Percentiles rank a stretch among this genome's conserved stretches.
Evolutionary conservation across 2,329 filamentous ascomycete genomes (phyloP).

Genomic region (Mycogone perniciosa): DNA sequence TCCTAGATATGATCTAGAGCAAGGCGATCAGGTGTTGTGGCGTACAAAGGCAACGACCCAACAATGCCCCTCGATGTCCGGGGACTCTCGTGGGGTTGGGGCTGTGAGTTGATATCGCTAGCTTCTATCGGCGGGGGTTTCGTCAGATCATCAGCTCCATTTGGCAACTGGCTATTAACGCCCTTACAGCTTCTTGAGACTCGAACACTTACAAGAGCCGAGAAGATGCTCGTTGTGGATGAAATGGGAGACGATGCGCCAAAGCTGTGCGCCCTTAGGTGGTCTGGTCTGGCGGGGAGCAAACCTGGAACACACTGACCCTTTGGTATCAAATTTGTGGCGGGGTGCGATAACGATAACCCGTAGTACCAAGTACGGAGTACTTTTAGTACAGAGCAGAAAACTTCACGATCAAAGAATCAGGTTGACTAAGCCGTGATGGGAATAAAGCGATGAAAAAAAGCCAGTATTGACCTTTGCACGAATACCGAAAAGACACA

Average conservation of each 20-base stretch:
- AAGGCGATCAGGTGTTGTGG: neutral
- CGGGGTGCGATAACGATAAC: slow-evolving; percentile 37
- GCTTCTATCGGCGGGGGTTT: neutral
- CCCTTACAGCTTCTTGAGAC: neutral
- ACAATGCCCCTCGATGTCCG: neutral
- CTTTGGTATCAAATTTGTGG: slow-evolving; percentile 17
- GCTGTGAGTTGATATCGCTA: neutral
- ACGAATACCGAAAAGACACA: too few relatives aligned
- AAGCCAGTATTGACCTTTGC: too few relatives aligned
- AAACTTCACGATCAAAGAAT: too few relatives aligned
- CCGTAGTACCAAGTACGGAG: slow-evolving; percentile 14
- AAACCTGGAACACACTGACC: slow-evolving; percentile 6
- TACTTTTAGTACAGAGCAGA: neutral
- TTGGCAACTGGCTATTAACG: neutral
- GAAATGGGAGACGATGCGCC: slow-evolving; percentile 11
- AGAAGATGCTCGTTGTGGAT: slow-evolving; percentile 5
- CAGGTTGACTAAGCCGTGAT: neutral
- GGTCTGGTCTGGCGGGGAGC: slow-evolving; percentile 15
- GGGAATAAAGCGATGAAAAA: neutral
- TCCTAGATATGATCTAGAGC: neutral
- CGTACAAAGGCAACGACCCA: slow-evolving; percentile 6
- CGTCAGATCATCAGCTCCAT: neutral
- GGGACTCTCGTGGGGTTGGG: neutral
- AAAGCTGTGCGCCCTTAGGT: slow-evolving; percentile 15
- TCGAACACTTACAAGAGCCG: slow-evolving; percentile 8